These are phyloP conservation scores for Aspergillus egyptiacus DNA, from an alignment of 495 filamentous ascomycete genomes.

Conservation along the genomic window DNA sequence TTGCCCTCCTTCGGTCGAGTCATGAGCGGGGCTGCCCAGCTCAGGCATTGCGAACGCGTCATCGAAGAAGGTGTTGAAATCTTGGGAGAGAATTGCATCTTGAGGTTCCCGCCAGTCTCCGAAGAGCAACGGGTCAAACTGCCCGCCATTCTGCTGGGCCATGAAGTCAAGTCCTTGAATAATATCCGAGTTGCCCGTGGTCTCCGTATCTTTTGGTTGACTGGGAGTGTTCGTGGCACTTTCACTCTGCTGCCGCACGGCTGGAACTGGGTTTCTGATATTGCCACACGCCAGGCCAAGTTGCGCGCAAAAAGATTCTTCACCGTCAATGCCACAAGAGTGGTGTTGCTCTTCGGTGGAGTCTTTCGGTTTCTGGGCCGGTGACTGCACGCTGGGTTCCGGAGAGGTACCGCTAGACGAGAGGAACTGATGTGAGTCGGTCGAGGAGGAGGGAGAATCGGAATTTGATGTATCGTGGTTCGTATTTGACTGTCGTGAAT, in stretches of 20 bases:
- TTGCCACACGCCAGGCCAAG: constrained; percentile 69
- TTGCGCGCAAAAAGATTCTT: constrained; percentile 61
- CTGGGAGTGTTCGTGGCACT: constrained; percentile 26
- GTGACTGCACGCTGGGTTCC: constrained; percentile 57
- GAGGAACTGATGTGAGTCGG: constrained; percentile 50
- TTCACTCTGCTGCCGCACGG: constrained; percentile 29
- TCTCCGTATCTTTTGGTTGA: constrained; percentile 18
- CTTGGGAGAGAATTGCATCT: constrained; percentile 62
- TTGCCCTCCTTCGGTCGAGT: constrained; percentile 43
- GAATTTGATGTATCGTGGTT: constrained; percentile 41
- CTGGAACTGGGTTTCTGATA: constrained; percentile 61
- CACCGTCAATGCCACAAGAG: constrained; percentile 44
- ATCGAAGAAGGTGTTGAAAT: constrained; percentile 75
- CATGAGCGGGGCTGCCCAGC: constrained; percentile 68
- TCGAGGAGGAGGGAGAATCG: constrained; percentile 52
- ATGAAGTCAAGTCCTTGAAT: constrained; percentile 63
- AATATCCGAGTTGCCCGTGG: constrained; percentile 4
- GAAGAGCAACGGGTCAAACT: constrained; percentile 90
- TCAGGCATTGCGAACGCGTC: constrained; percentile 78
- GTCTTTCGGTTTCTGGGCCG: constrained; percentile 54
- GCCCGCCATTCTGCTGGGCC: constrained; percentile 75
- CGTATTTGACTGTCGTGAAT: constrained; percentile 26
- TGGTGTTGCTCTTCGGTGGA: constrained; percentile 9
- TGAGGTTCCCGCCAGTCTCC: constrained; percentile 90
- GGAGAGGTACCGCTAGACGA: constrained; percentile 88